phyloP scores from a whole-genome alignment of 352 stramenopile genomes.

The Lagenidium sp. region DNA sequence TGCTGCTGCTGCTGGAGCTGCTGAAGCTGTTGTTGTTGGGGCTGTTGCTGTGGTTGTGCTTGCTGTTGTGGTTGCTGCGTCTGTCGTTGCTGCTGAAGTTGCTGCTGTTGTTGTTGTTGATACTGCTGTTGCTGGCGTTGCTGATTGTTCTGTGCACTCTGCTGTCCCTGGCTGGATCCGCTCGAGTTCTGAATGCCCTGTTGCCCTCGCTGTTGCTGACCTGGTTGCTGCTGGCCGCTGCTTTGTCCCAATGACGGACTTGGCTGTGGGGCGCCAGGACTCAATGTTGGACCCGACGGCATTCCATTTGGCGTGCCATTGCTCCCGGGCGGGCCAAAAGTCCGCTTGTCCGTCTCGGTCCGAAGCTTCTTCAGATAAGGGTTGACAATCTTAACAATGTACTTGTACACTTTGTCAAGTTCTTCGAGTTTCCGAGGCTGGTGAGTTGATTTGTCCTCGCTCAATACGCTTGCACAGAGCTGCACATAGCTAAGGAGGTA shows the following conservation, averaged over 20 bases:
- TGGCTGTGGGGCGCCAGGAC: too few species aligned
- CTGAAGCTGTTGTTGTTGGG: slow-evolving; percentile 40
- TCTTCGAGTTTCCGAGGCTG: slow-evolving; percentile 70
- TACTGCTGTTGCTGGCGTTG: slow-evolving; percentile 19
- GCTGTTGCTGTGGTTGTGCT: slow-evolving; percentile 21
- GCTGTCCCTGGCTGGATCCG: neutral
- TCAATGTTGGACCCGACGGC: too few species aligned
- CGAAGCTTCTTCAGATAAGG: slow-evolving; percentile 82
- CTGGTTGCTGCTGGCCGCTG: slow-evolving; percentile 3
- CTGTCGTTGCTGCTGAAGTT: slow-evolving; percentile 16
- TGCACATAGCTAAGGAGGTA: slow-evolving; percentile 81
- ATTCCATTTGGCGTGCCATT: slow-evolving; percentile 3
- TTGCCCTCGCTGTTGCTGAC: slow-evolving; percentile 9
- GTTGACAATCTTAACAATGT: slow-evolving; percentile 85
- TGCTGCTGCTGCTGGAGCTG: slow-evolving; percentile 44
- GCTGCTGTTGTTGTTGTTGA: slow-evolving; percentile 7
- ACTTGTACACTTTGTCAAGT: slow-evolving; percentile 85
- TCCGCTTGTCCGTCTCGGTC: slow-evolving; percentile 69
- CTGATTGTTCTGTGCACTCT: slow-evolving; percentile 14
- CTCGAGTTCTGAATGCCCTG: slow-evolving; percentile 13
- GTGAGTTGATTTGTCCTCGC: slow-evolving; percentile 64
- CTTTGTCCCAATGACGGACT: too few species aligned
- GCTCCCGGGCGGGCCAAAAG: slow-evolving; percentile 16
- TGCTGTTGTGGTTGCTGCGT: slow-evolving; percentile 36
- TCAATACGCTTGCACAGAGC: slow-evolving; percentile 68